A percentile compares a stretch with the other conserved stretches of the same genome.
These are phyloP conservation scores for Spathaspora arborariae DNA, from an alignment of 805 yeast genomes.

Conservation along the genomic window DNA sequence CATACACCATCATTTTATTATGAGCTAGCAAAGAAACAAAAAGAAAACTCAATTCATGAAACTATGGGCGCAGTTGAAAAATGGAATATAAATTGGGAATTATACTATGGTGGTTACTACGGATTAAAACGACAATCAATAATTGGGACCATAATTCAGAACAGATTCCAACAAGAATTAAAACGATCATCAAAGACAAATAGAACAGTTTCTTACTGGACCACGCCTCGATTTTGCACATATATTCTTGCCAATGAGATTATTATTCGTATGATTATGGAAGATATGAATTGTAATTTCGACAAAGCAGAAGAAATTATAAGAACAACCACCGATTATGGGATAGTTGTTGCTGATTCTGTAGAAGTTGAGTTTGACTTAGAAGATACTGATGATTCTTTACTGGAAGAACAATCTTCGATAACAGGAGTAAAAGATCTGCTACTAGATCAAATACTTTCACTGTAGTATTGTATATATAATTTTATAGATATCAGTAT, in stretches of 20 bases:
- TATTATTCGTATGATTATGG: constrained; percentile 46
- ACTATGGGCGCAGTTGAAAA: constrained; percentile 47
- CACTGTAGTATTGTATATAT: not conserved
- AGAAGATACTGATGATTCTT: constrained; percentile 4
- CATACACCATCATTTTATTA: constrained; percentile 45
- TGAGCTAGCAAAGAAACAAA: constrained; percentile 42
- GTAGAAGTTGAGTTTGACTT: constrained; percentile 28
- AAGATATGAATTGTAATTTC: constrained; percentile 35
- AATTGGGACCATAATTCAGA: constrained; percentile 43
- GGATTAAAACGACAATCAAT: constrained; percentile 56
- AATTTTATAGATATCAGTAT: too few relatives aligned
- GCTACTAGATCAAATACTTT: not conserved
- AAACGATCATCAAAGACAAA: constrained; percentile 24
- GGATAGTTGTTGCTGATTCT: constrained; percentile 32
- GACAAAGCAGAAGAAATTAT: constrained; percentile 46
- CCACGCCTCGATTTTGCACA: constrained; percentile 48
- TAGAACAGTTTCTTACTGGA: constrained; percentile 58
- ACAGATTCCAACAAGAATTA: constrained; percentile 27
- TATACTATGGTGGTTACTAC: constrained; percentile 55
- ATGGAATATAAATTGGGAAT: constrained; percentile 40
- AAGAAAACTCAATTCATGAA: constrained; percentile 34
- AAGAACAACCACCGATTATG: constrained; percentile 46
- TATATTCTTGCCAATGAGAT: constrained; percentile 65
- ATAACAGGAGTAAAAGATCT: not conserved
- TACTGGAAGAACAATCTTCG: not conserved